phyloP scores from a whole-genome alignment of 495 filamentous ascomycete genomes.

The Penicillium turbatum region DNA sequence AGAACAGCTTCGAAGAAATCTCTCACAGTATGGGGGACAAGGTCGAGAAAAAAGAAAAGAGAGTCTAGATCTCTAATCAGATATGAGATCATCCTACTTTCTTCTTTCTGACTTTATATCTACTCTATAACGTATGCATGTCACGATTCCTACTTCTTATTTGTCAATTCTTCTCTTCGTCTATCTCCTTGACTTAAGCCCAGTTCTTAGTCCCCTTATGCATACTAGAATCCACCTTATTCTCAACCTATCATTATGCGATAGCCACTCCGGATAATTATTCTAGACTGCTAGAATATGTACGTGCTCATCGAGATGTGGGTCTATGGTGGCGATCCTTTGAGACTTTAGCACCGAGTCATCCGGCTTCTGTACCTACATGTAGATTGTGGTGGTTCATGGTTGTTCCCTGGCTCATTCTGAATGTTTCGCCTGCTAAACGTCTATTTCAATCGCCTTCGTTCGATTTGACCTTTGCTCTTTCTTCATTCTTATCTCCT shows the following conservation, averaged over 20 bases:
- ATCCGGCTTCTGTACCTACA: no score
- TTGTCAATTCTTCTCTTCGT: neutral
- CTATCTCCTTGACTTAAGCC: neutral
- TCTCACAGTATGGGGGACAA: no score
- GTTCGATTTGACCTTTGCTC: neutral
- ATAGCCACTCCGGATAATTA: neutral
- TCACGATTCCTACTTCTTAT: neutral
- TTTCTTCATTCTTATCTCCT: no score
- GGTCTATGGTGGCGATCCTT: slow-evolving; percentile 7
- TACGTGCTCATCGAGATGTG: neutral
- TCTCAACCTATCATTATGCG: neutral
- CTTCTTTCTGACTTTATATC: no score
- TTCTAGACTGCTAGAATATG: no score
- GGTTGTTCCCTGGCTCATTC: no score
- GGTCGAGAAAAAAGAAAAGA: no score
- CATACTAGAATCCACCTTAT: neutral
- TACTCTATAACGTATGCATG: neutral
- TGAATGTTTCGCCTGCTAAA: no score
- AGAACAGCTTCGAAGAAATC: neutral
- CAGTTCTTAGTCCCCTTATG: neutral
- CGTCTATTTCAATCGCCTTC: no score
- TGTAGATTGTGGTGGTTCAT: no score
- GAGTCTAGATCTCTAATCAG: slow-evolving; percentile 1
- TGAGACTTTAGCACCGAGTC: neutral
- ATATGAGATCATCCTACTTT: neutral